Evolutionary conservation across 2,329 filamentous ascomycete genomes (phyloP).

Genomic region (Exophiala sp.): DNA sequence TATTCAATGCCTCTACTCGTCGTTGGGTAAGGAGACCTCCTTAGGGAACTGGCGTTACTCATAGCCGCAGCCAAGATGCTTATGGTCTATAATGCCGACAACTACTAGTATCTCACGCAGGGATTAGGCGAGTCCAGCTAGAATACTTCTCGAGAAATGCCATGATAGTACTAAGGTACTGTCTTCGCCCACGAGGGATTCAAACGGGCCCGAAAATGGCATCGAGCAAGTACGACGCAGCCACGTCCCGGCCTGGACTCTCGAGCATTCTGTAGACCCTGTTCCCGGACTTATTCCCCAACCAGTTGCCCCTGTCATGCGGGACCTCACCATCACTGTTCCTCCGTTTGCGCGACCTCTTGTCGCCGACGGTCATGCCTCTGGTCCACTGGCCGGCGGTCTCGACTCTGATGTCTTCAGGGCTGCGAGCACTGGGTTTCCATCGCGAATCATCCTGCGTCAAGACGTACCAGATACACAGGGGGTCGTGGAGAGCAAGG

Average conservation of each 20-base stretch:
- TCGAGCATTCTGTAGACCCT: slow-evolving; percentile 66
- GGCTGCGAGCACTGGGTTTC: slow-evolving; percentile 46
- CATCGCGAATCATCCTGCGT: slow-evolving; percentile 41
- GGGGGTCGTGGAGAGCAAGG: slow-evolving; percentile 67
- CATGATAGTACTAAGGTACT: too few species aligned
- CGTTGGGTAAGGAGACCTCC: too few species aligned
- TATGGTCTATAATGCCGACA: too few species aligned
- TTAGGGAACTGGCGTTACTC: too few species aligned
- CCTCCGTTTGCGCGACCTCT: slow-evolving; percentile 48
- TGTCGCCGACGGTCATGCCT: slow-evolving; percentile 82
- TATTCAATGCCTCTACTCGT: too few species aligned
- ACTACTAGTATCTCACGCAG: too few species aligned
- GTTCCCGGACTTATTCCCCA: slow-evolving; percentile 69
- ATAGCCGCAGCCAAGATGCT: too few species aligned
- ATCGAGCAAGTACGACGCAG: slow-evolving; percentile 14
- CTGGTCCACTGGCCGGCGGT: slow-evolving; percentile 90
- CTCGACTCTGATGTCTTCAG: slow-evolving; percentile 83
- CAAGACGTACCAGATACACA: slow-evolving; percentile 73
- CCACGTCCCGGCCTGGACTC: slow-evolving; percentile 35
- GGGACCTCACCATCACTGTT: slow-evolving; percentile 52
- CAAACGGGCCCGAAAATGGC: slow-evolving; percentile 11
- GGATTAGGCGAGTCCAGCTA: too few species aligned
- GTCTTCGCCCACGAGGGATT: too few species aligned
- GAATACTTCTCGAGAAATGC: too few species aligned
- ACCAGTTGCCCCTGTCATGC: slow-evolving; percentile 71